Base-by-base conservation (phyloP, 805 yeast species). In the Allodekkera sacchari region DNA sequence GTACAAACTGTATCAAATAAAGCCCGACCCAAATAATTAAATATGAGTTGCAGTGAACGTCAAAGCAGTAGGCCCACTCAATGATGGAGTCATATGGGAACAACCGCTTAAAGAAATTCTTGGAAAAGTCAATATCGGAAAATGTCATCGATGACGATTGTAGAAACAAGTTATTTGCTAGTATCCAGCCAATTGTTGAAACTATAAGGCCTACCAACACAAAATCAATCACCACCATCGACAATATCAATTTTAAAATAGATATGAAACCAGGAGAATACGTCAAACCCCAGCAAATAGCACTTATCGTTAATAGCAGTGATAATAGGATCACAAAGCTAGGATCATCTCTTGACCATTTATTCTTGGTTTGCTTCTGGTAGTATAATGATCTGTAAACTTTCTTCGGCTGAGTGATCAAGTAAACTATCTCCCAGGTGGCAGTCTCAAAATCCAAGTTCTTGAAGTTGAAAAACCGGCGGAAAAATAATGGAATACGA, bases 1-100 rank as follows among this genome's bases (percentile, higher is more conserved):
- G 53, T 28, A 84, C 49, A 48, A 83, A 81, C 55, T 85, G 94
- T 19, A 83, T 37, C 39, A 84, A 66, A 53, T 85, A 83, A 22
- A 85, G 61, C 31, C 71, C 56, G 32, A 83, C 66, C 94, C 94
- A 84, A 27, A 85, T 76, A 11, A 79, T 63, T 40, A 85, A 59
- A 51, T 82, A 85, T n/a, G 95, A 72, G 55, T 88, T 88, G 61
- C 95, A 84, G 57, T 88, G 96, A 18, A 87, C 78, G 48, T 87
- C 96, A 52, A 88, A 88, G 59, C 96, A 85, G 52, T 84, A 87
- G 1, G 89, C 87, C 96, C 96, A 88, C 52, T 88, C 96, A 33
- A 84, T 59, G 25, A 64, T 59, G n/a, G 58, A 49, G 21, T 50
- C 44, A 7, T 36, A 43, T 49, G 64, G 51, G 47, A 63, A 9